Evolutionary conservation across 306 rosid species (phyloP).

Genomic region (Lupinus albus): DNA sequence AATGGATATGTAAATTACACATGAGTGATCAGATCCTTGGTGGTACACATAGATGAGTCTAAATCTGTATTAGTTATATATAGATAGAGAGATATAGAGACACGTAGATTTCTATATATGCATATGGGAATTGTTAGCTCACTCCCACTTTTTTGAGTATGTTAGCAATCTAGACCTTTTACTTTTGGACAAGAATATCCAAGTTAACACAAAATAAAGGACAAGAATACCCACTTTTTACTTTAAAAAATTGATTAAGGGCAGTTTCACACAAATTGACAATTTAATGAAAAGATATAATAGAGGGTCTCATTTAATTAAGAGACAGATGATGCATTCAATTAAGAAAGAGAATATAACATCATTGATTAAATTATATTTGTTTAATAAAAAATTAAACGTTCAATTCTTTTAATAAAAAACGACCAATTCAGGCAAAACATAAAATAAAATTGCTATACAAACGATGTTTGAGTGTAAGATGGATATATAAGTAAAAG

Average conservation of each 20-base stretch:
- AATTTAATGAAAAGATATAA: background rate
- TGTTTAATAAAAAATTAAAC: no score
- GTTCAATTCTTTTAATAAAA: no score
- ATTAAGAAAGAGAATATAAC: background rate
- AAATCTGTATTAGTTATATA: no score
- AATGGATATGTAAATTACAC: constrained; percentile 13
- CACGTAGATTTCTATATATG: no score
- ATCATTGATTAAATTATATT: no score
- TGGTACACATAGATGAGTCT: background rate
- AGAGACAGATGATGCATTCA: no score
- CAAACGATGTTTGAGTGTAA: background rate
- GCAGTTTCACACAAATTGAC: background rate
- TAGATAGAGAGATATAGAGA: no score
- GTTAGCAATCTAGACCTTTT: background rate
- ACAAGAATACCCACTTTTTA: background rate
- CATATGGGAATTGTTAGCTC: background rate
- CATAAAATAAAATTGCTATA: background rate
- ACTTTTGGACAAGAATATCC: background rate
- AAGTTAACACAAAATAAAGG: no score
- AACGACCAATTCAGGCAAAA: background rate
- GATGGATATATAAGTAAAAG: background rate
- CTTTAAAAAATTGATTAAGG: background rate
- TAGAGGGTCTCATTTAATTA: background rate
- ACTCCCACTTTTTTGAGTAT: background rate
- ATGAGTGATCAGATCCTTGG: constrained; percentile 6